Percentiles rank a stretch among this genome's conserved stretches.
phyloP scores from a whole-genome alignment of 1,139 yeast genomes.

The Pneumocystis murina region DNA sequence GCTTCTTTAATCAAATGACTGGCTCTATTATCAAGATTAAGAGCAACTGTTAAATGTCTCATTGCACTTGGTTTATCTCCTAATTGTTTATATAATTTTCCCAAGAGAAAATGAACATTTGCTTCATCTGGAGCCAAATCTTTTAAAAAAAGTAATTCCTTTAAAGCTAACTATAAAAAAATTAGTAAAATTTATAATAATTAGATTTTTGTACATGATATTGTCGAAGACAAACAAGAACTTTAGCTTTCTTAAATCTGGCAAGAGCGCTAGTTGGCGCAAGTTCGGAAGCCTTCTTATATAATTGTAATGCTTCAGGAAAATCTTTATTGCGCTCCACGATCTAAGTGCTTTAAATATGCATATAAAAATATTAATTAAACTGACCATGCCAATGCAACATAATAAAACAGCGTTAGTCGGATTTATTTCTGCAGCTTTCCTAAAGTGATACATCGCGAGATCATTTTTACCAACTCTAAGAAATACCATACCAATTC shows the following conservation, averaged over 20 bases:
- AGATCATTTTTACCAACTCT: constrained; percentile 70
- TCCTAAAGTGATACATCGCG: constrained; percentile 77
- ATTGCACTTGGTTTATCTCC: constrained; percentile 67
- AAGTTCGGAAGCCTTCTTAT: constrained; percentile 65
- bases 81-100: constrained; percentile 68
- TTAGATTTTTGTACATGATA: constrained; percentile 22
- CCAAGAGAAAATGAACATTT: constrained; percentile 75
- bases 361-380: neutral
- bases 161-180: constrained; percentile 36
- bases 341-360: constrained; percentile 19
- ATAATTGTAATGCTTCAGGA: constrained; percentile 65
- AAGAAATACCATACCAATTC: constrained; percentile 87
- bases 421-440: constrained; percentile 80
- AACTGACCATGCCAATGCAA: constrained; percentile 69
- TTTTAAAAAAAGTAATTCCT: constrained; percentile 55
- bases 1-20: constrained; percentile 77
- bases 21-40: constrained; percentile 88
- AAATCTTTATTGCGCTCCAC: constrained; percentile 59
- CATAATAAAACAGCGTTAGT: constrained; percentile 79
- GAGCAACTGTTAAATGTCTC: constrained; percentile 73
- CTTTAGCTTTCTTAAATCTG: constrained; percentile 75
- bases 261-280: constrained; percentile 84
- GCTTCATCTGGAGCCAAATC: constrained; percentile 88
- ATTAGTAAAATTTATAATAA: neutral
- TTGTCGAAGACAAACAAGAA: constrained; percentile 55